Percentiles rank a stretch among this genome's conserved stretches.
These are phyloP conservation scores for Aspergillus wentii DNA, from an alignment of 495 filamentous ascomycete species.

Conservation along the genomic window DNA sequence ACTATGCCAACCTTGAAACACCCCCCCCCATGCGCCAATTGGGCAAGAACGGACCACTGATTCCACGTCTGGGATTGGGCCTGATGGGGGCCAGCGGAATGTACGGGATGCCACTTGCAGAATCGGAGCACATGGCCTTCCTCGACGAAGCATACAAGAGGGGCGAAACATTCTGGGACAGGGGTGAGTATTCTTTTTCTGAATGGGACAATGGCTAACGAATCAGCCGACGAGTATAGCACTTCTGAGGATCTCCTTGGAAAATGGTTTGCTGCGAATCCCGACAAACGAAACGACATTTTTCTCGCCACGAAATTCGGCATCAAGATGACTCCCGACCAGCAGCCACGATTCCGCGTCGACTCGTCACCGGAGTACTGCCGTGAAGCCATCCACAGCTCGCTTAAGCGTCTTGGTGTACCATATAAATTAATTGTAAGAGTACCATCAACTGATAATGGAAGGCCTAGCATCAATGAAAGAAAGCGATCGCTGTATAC, in stretches of 20 bases:
- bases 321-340: conserved; percentile 13
- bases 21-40: conserved; percentile 39
- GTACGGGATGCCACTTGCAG: conserved; percentile 37
- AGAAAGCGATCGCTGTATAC: conserved; percentile 40
- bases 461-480: conserved; percentile 41
- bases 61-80: conserved; percentile 51
- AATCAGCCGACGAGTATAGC: conserved; percentile 41
- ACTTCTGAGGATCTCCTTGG: conserved; percentile 43
- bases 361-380: conserved; percentile 51
- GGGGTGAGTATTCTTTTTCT: conserved; percentile 10
- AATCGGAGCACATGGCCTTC: conserved; percentile 34
- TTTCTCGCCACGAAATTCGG: conserved; percentile 60
- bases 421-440: no score
- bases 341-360: conserved; percentile 18
- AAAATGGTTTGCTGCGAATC: conserved; percentile 48
- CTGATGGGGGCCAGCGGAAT: conserved; percentile 48
- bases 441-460: conserved; percentile 30
- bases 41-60: conserved; percentile 50
- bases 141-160: conserved; percentile 45
- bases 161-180: conserved; percentile 59
- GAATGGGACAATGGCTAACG: conserved; percentile 1
- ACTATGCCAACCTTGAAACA: no score
- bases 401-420: conserved; percentile 45
- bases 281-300: conserved; percentile 52
- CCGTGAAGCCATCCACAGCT: conserved; percentile 41